These are phyloP conservation scores for Rossbeevera mucosa DNA, from an alignment of 768 basidiomycete species.

Conservation along the genomic window DNA sequence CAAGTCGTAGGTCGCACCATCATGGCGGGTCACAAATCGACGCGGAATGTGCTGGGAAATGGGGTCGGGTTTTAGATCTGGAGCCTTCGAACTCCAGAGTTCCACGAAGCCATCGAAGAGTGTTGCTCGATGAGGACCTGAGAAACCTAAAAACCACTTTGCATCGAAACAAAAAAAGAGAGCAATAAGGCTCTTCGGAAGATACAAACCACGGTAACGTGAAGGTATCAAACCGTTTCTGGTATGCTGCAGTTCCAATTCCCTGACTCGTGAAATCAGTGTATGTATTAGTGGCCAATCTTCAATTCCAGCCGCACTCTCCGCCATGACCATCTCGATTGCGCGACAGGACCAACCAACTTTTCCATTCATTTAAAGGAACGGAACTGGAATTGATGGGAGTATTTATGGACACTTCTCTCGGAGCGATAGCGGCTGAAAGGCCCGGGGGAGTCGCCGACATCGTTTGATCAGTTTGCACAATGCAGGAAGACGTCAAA, in stretches of 20 bases:
- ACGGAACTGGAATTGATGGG: constrained; percentile 1
- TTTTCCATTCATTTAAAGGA: constrained; percentile 4
- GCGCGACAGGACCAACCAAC: constrained; percentile 5
- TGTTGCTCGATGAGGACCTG: neutral
- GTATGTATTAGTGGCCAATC: constrained; percentile 5
- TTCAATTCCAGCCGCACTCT: constrained; percentile 13
- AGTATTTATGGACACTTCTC: constrained; percentile 8
- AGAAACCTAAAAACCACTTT: neutral
- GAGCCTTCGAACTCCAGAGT: constrained; percentile 10
- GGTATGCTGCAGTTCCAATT: neutral
- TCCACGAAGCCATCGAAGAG: constrained; percentile 6
- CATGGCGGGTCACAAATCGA: neutral
- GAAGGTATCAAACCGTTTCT: neutral
- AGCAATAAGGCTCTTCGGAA: neutral
- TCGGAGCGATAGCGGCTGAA: constrained; percentile 18
- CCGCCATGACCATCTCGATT: constrained; percentile 10
- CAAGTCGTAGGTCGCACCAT: neutral
- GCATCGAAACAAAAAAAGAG: neutral
- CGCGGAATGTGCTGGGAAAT: constrained; percentile 4
- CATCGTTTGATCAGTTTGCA: too few species aligned
- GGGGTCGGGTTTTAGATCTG: constrained; percentile 15
- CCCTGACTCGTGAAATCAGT: constrained; percentile 29
- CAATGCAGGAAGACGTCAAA: constrained; percentile 14
- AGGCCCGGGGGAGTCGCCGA: neutral
- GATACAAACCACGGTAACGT: constrained; percentile 4